Evolutionary conservation across 495 filamentous ascomycete species (phyloP).

Genomic region (Bryoglossum gracile): DNA sequence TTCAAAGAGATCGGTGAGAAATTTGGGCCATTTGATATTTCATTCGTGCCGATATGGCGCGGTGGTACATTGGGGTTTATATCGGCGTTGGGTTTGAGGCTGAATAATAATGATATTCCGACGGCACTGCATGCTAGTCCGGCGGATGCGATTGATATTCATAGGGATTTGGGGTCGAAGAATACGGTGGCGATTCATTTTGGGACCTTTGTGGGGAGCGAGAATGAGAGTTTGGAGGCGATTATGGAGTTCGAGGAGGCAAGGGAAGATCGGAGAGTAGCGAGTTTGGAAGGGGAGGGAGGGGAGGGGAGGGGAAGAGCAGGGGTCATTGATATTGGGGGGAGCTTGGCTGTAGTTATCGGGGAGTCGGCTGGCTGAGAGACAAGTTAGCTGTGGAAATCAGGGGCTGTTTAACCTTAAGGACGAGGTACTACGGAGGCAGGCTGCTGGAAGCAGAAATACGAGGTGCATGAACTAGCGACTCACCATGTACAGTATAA

Average conservation of each 20-base stretch:
- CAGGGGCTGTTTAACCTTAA: no score
- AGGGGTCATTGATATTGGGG: not conserved
- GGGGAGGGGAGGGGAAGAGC: not conserved
- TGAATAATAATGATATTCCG: slow-evolving; percentile 53
- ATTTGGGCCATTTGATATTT: slow-evolving; percentile 83
- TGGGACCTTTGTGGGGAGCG: slow-evolving; percentile 16
- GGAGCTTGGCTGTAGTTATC: slow-evolving; percentile 16
- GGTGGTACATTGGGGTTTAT: slow-evolving; percentile 18
- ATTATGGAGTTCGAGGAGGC: slow-evolving; percentile 17
- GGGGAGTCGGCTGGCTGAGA: no score
- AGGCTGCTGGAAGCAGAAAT: no score
- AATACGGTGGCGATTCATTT: slow-evolving; percentile 19
- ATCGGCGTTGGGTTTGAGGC: slow-evolving; percentile 11
- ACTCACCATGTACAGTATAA: no score
- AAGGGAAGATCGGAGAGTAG: slow-evolving; percentile 1
- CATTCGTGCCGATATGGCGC: slow-evolving; percentile 88
- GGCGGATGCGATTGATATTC: slow-evolving; percentile 75
- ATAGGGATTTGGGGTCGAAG: slow-evolving; percentile 7
- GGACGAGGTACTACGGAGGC: no score
- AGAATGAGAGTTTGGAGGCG: slow-evolving; percentile 18
- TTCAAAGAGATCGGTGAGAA: slow-evolving; percentile 78
- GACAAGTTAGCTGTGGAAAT: no score
- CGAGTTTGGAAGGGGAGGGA: not conserved
- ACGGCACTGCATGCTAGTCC: slow-evolving; percentile 80
- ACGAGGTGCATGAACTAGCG: no score